Base-by-base conservation (phyloP, 108 stramenopile genomes). In the Cyclotella distinguenda region DNA sequence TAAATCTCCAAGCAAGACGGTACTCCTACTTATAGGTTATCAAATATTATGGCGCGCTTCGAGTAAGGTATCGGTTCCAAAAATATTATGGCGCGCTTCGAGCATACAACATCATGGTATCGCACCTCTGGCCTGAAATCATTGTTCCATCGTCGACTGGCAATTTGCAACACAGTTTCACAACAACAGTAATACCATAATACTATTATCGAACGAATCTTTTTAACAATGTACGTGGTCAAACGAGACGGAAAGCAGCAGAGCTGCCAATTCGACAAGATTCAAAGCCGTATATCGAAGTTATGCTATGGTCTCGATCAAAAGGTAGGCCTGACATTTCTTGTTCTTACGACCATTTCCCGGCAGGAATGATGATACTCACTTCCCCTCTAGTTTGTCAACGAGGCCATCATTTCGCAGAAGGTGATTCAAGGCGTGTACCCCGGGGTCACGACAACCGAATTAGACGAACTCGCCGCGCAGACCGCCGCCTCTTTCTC, bases 371-470 rank as follows among this genome's bases (percentile, higher is more conserved):
- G n/a, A 27, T 46, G 27, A 23, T 27, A 59, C 11, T 16, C 31
- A 6, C 13, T 18, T 16, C 31, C 36, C 31, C 0, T 49, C 4
- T 53, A 95, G 94, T 90, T 90, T 72, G 91, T 95, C 44, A 91
- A 96, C 74, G 90, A 95, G 28, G 87, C 91, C 16, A 42, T 87
- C 43, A 85, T 99, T 59, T 89, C 99, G 13, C 97, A 98, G 81
- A 98, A 98, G 84, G 99, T 99, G 18, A 93, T 98, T 67, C 97
- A 97, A 63, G 98, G 98, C 55, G 94, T 99, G 32, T 99, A 99
- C 79, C 91, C 95, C 16, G 99, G 98, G 42, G 98, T 99, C 7
- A 95, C 96, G 11, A 98, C 99, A 53, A 51, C 38, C 21, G 98
- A 99, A 75, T 88, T 99, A 26, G 99, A 99, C 73, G 97, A 96